A percentile compares a stretch with the other conserved stretches of the same genome.
phyloP scores from a whole-genome alignment of 208 protist species.

The Trypanosoma congolense region DNA sequence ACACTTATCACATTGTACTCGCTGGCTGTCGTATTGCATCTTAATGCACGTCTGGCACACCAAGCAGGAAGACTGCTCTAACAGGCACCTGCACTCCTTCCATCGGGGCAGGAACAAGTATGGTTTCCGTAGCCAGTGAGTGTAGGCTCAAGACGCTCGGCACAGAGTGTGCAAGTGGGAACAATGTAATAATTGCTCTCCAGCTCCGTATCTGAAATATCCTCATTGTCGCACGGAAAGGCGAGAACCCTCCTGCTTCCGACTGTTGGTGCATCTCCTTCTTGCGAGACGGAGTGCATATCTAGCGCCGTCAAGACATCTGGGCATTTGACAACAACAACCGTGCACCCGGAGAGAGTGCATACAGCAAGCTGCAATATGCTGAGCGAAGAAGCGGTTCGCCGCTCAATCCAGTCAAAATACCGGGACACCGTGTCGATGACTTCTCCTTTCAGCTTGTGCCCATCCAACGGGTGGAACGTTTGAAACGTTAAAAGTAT shows the following conservation, averaged over 20 bases:
- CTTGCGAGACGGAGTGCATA: constrained; percentile 36
- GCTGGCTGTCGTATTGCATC: constrained; percentile 17
- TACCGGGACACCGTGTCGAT: constrained; percentile 8
- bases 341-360: constrained; percentile 35
- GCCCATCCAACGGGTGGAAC: constrained; percentile 29
- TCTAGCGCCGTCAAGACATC: constrained; percentile 44
- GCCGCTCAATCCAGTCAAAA: constrained; percentile 14
- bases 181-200: constrained; percentile 62
- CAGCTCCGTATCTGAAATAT: constrained; percentile 5
- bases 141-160: constrained; percentile 65
- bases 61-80: constrained; percentile 45
- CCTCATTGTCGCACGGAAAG: constrained; percentile 20
- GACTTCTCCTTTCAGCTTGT: constrained; percentile 24
- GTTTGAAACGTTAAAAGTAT: constrained; percentile 69
- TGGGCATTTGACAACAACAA: constrained; percentile 40
- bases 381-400: constrained; percentile 16
- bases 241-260: constrained; percentile 19
- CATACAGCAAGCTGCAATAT: constrained; percentile 56
- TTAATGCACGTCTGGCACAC: constrained; percentile 49
- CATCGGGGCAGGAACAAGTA: constrained; percentile 39
- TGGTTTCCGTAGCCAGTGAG: constrained; percentile 44
- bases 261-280: constrained; percentile 15
- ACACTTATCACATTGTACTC: constrained; percentile 63
- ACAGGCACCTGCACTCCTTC: constrained; percentile 28
- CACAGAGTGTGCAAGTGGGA: constrained; percentile 72